Base-by-base conservation (phyloP, 352 stramenopile genomes). In the Globisporangium rhizosaccharum region DNA sequence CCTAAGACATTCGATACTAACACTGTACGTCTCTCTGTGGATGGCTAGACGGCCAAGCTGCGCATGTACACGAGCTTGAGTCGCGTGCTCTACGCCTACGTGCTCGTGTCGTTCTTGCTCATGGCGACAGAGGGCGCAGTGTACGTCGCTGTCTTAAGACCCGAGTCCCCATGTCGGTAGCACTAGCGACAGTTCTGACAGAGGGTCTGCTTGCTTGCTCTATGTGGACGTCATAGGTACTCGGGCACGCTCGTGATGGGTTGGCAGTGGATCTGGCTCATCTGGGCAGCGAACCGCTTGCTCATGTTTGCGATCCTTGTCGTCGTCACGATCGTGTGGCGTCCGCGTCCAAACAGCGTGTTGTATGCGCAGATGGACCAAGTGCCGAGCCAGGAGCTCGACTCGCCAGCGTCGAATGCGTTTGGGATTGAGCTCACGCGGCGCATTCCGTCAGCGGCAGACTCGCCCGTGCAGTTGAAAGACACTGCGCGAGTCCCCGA, bases 361-460 rank as follows among this genome's bases (percentile, higher is more conserved):
- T 65, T 92, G 2, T 92, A 92, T 58, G 75, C 82, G 20, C 72
- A 81, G 36, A 92, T 92, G 79, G 79, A 92, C 48, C 82, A 95
- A 58, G 68, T 95, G 25, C 83, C 83, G 26, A 88, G 62, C 58
- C 75, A 83, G 14, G 79, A 92, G 59, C 80, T 79, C 17, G 59
- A 65, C 37, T 84, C 74, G 14, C 71, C 79, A 1, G 48, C 66
- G 23, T 87, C 75, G 3, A 74, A 72, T 28, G 68, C 68, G 9
- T 73, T 70, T 11, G 75, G 73, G 23, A 71, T 86, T 15, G 79
- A 88, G 61, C 60, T 87, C 52, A 85, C 75, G 25, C 75, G 76
- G 37, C 73, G 76, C n/a, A 66, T 91, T 20, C 59, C 65, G 10
- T 88, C 77, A 20, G 82, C 74, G 25, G 57, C 69, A 7, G 81